Conservation (phyloP, 192 early-diverging fungal genomes). For the Podila epicladia region DNA sequence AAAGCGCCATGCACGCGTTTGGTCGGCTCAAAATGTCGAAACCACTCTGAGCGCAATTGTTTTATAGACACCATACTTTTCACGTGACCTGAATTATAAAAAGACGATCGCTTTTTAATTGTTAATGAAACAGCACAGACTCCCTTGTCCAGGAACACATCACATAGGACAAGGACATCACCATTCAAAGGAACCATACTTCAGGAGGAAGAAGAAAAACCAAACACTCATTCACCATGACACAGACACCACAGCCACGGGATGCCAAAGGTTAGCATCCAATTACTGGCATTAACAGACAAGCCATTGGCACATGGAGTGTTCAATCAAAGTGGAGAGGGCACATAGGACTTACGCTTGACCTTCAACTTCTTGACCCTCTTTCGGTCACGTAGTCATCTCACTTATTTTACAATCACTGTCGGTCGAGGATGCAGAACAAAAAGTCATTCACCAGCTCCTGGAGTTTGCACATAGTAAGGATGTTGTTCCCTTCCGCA, state of each 20-base stretch:
- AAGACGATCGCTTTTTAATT: no score
- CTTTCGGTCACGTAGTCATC: slow-evolving; percentile 73
- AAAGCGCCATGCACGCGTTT: no score
- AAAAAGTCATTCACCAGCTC: slow-evolving; percentile 89
- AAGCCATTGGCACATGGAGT: neutral
- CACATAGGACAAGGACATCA: no score
- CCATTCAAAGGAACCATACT: no score
- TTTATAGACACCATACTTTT: no score
- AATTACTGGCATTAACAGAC: neutral
- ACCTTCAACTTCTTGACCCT: neutral
- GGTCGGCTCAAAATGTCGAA: no score
- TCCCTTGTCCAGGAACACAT: no score
- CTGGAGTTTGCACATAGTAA: slow-evolving; percentile 93
- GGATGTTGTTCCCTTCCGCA: neutral
- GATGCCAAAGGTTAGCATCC: slow-evolving; percentile 37
- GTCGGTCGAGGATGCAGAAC: slow-evolving; percentile 90
- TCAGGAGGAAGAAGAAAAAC: no score
- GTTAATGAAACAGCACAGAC: no score
- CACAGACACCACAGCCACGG: slow-evolving; percentile 39
- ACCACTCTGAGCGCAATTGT: no score
- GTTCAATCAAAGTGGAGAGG: neutral
- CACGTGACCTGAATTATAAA: no score
- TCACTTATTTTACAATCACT: slow-evolving; percentile 86
- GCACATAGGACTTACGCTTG: neutral
- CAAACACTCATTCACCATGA: neutral